Evolutionary conservation across 305 asterid genomes (phyloP).

Genomic region (Euphrasia arctica): DNA sequence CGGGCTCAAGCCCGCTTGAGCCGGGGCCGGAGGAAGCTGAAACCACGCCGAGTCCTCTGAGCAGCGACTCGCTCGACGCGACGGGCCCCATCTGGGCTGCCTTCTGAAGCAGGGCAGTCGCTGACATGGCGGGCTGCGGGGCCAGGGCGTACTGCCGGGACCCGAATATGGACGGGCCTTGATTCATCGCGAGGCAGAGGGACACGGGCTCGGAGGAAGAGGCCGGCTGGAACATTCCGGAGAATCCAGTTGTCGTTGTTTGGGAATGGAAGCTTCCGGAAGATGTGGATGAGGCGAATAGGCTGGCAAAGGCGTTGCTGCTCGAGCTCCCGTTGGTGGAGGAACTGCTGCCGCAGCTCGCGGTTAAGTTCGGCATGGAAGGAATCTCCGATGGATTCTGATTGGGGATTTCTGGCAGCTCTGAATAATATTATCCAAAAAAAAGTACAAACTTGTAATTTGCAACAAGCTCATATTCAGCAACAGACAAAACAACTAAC

Average conservation of each 20-base stretch:
- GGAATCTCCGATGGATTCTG: constrained; percentile 34
- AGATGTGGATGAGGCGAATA: constrained; percentile 57
- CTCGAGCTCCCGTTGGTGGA: constrained; percentile 52
- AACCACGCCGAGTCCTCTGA: constrained; percentile 57
- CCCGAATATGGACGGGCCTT: constrained; percentile 52
- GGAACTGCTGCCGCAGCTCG: constrained; percentile 35
- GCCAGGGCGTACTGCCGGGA: constrained; percentile 57
- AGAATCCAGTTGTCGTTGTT: constrained; percentile 32
- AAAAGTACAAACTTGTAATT: constrained; percentile 22
- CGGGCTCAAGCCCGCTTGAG: constrained; percentile 38
- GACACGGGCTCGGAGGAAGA: constrained; percentile 55
- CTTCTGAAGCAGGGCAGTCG: constrained; percentile 73
- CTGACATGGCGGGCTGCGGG: constrained; percentile 72
- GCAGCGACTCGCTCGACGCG: constrained; percentile 49
- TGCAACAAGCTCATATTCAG: constrained; percentile 22
- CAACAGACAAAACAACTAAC: constrained; percentile 40
- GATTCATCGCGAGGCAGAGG: constrained; percentile 58
- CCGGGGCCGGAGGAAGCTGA: constrained; percentile 43
- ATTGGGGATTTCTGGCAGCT: constrained; percentile 35
- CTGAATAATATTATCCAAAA: constrained; percentile 25
- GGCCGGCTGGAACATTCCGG: constrained; percentile 38
- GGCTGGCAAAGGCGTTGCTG: constrained; percentile 54
- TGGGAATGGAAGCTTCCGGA: constrained; percentile 48
- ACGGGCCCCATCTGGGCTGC: constrained; percentile 78
- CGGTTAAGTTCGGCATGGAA: constrained; percentile 31